Evolutionary conservation across 1,284 basidiomycete genomes (phyloP), one percentile per base, ranked within the genome.

Genomic region (Pyrrhoderma lamaoense): DNA sequence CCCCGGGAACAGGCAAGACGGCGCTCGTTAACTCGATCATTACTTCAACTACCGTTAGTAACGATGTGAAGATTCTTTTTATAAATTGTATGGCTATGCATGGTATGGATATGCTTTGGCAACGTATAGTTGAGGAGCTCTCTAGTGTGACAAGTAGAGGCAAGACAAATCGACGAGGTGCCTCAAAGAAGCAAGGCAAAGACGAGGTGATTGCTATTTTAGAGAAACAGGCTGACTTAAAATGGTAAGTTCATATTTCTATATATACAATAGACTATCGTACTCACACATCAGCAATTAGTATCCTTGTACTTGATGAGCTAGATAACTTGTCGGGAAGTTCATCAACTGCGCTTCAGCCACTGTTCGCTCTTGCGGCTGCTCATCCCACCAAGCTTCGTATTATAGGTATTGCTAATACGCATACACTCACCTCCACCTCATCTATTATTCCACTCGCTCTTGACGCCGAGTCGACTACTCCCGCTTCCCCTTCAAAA

Each of bases 1-100:
- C 84, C 0, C 87, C 88, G 13, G 88, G 87, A 1, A 86, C 85
- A 3, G 88, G 87, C 23, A 90, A 90, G 68, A 90, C 88, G 1
- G 88, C 87, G 0, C 70, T 90, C 8, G 78, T 90, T 31, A 85
- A 84, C 60, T 70, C 77, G 3, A 67, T 88, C 43, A 62, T 90
- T 22, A 65, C 58, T 3, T 58, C 60, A 1, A 54, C 74, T 19
- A 64, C 69, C 16, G 51, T 66, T 8, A 62, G 65, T 11, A 67
- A 72, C 21, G 60, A 68, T 19, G 63, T 76, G 40, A 74, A 71
- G 51, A 66, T 83, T 14, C 60, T 86, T 21, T 70, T 71, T 42
- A 68, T 90, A 56, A 90, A 90, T 58, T 90, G 88, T 64, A 89
- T 90, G 84, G 80, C 82, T 2, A 66, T 89, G 45, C 73, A 72